A percentile compares a stretch with the other conserved stretches of the same genome.
Evolutionary conservation across 352 stramenopile genomes (phyloP).

Genomic region (Plasmopara halstedii): DNA sequence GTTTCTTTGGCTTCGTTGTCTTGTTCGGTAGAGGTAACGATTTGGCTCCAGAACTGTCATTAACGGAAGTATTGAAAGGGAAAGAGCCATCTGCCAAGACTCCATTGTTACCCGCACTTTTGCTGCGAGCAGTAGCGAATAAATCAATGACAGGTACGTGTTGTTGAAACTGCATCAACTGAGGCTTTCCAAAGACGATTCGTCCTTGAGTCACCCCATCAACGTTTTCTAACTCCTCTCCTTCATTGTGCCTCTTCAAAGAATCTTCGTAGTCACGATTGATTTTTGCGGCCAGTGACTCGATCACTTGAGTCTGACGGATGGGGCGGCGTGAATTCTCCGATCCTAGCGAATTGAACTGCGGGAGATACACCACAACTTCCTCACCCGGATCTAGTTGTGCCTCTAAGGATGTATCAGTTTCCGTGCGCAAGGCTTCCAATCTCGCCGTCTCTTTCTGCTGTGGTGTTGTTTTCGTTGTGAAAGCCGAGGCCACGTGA

Average conservation of each 20-base stretch:
- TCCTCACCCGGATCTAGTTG: constrained; percentile 22
- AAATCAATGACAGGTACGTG: constrained; percentile 28
- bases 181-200: constrained; percentile 42
- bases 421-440: constrained; percentile 20
- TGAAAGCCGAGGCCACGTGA: constrained; percentile 13
- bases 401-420: constrained; percentile 4
- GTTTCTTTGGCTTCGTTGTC: constrained; percentile 32
- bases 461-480: constrained; percentile 10
- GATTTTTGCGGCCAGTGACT: constrained; percentile 44
- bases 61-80: neutral
- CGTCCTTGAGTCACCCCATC: constrained; percentile 20
- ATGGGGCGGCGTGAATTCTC: constrained; percentile 41
- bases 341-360: constrained; percentile 62
- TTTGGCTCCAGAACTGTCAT: constrained; percentile 11
- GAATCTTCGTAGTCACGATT: constrained; percentile 50
- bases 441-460: constrained; percentile 23
- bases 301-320: constrained; percentile 44
- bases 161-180: constrained; percentile 37
- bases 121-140: constrained; percentile 31
- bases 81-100: neutral
- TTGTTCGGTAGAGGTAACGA: constrained; percentile 39
- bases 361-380: constrained; percentile 38
- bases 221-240: constrained; percentile 20
- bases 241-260: constrained; percentile 22
- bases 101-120: constrained; percentile 15